Percentiles rank a stretch among this genome's conserved stretches.
Evolutionary conservation across 345 rosid genomes (phyloP).

Genomic region (Draba incana): DNA sequence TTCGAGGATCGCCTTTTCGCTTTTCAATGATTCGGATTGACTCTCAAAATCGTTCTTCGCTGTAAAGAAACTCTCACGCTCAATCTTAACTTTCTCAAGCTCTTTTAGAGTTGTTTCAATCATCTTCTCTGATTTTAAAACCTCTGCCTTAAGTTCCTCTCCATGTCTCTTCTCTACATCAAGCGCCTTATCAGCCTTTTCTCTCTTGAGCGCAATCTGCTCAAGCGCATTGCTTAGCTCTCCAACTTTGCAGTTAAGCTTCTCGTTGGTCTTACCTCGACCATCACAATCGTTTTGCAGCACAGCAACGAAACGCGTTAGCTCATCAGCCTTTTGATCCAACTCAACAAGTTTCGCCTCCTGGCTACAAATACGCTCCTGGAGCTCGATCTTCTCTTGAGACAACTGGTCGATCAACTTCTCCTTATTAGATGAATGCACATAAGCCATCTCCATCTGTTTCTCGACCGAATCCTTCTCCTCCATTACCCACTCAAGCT

Average conservation of each 20-base stretch:
- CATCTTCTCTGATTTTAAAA: slow-evolving; percentile 50
- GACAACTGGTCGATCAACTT: slow-evolving; percentile 42
- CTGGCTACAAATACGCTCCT: slow-evolving; percentile 40
- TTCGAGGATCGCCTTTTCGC: slow-evolving; percentile 51
- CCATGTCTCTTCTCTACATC: slow-evolving; percentile 52
- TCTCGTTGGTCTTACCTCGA: slow-evolving; percentile 45
- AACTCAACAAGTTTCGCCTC: slow-evolving; percentile 52
- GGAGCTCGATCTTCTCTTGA: slow-evolving; percentile 53
- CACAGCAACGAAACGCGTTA: slow-evolving; percentile 37
- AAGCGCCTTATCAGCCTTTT: slow-evolving; percentile 44
- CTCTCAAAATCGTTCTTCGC: slow-evolving; percentile 46
- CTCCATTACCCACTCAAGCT: slow-evolving; percentile 40
- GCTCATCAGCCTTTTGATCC: slow-evolving; percentile 45
- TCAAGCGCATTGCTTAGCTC: slow-evolving; percentile 39
- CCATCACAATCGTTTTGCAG: slow-evolving; percentile 41
- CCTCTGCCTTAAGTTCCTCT: slow-evolving; percentile 39
- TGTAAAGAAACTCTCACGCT: slow-evolving; percentile 38
- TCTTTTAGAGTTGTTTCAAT: slow-evolving; percentile 43
- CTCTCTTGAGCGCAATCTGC: slow-evolving; percentile 47
- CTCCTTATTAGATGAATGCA: slow-evolving; percentile 44
- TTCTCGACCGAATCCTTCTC: slow-evolving; percentile 40
- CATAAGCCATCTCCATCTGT: slow-evolving; percentile 27
- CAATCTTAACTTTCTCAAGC: slow-evolving; percentile 40
- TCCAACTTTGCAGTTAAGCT: slow-evolving; percentile 40
- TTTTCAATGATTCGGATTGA: slow-evolving; percentile 36